These are phyloP conservation scores for Diplodia seriata DNA, from an alignment of 2,329 filamentous ascomycete genomes.

Conservation along the genomic window DNA sequence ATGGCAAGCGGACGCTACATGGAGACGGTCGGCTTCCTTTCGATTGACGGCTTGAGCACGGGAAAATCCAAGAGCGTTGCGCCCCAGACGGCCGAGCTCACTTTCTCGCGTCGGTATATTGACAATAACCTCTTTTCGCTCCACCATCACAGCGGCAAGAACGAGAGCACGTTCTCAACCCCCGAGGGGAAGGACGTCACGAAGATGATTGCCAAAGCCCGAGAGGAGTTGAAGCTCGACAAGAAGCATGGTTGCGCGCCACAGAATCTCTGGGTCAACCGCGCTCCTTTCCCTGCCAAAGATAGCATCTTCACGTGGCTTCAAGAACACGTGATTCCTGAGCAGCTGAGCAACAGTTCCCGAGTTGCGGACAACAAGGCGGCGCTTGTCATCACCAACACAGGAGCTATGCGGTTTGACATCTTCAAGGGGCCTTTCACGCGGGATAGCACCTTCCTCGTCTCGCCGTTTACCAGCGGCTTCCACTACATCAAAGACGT, in stretches of 20 bases:
- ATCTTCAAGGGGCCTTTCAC: slow-evolving; percentile 94
- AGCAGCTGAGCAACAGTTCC: slow-evolving; percentile 59
- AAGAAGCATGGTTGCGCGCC: slow-evolving; percentile 83
- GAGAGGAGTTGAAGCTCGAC: slow-evolving; percentile 75
- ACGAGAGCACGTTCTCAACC: slow-evolving; percentile 77
- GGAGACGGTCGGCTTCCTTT: slow-evolving; percentile 95
- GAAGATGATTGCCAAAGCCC: slow-evolving; percentile 70
- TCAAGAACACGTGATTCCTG: slow-evolving; percentile 74
- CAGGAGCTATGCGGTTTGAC: slow-evolving; percentile 91
- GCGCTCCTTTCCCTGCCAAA: slow-evolving; percentile 74
- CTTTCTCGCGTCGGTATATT: slow-evolving; percentile 84
- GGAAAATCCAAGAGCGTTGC: slow-evolving; percentile 46
- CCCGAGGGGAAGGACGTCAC: slow-evolving; percentile 75
- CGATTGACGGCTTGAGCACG: slow-evolving; percentile 70
- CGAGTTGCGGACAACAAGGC: slow-evolving; percentile 59
- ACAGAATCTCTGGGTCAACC: slow-evolving; percentile 79
- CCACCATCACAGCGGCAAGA: slow-evolving; percentile 78
- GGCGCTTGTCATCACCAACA: slow-evolving; percentile 81
- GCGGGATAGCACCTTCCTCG: slow-evolving; percentile 80
- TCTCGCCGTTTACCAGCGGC: slow-evolving; percentile 85
- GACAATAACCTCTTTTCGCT: slow-evolving; percentile 91
- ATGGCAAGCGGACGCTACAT: slow-evolving; percentile 90
- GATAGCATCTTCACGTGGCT: slow-evolving; percentile 85
- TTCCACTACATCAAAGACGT: slow-evolving; percentile 82
- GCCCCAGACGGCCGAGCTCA: slow-evolving; percentile 48